These are phyloP conservation scores for Teratosphaeria zuluensis DNA, from an alignment of 2,329 filamentous ascomycete species.

Conservation along the genomic window DNA sequence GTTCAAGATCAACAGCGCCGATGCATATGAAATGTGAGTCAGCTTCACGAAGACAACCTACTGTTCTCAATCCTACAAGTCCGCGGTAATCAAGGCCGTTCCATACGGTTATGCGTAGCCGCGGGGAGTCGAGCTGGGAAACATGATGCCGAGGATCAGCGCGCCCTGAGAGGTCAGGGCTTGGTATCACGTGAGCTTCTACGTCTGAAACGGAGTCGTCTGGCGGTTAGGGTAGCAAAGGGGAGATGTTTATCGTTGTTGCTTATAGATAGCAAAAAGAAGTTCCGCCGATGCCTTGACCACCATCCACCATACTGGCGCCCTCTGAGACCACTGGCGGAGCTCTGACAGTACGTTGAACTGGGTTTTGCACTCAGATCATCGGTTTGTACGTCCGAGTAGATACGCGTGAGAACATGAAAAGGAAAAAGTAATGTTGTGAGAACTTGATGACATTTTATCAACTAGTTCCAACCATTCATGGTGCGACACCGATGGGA, in stretches of 20 bases:
- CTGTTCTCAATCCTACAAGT: neutral
- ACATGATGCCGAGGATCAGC: neutral
- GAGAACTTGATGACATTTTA: neutral
- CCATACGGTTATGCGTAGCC: neutral
- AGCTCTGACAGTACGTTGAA: no score
- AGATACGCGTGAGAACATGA: no score
- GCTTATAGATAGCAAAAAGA: no score
- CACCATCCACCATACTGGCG: no score
- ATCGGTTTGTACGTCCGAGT: no score
- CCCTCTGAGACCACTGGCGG: no score
- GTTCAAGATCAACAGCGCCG: neutral
- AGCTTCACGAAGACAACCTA: neutral
- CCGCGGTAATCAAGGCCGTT: neutral
- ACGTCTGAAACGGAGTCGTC: neutral
- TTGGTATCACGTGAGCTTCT: neutral
- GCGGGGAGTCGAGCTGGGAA: neutral
- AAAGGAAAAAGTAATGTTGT: no score
- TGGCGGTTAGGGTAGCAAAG: neutral
- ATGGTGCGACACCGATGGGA: slow-evolving; percentile 10
- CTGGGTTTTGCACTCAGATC: no score
- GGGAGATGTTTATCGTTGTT: no score
- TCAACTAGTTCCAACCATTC: neutral
- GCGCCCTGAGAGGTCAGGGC: neutral
- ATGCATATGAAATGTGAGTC: neutral
- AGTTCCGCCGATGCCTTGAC: no score